Percentiles rank a stretch among this genome's conserved stretches.
phyloP scores from a whole-genome alignment of 805 yeast species.

The Lipomyces sp. region DNA sequence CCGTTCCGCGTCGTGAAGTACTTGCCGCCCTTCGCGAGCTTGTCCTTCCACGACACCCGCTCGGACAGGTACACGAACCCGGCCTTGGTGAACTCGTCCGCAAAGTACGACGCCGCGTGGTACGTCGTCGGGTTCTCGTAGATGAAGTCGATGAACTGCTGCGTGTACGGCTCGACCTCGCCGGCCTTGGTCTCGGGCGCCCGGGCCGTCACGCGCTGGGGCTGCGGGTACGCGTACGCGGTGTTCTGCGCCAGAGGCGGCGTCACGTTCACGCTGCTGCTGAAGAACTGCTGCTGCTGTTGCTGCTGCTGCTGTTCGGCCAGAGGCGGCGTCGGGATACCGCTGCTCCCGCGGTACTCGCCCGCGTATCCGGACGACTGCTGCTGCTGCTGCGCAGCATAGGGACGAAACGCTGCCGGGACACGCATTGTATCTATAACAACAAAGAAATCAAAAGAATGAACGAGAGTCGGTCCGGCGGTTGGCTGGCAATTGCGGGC shows the following conservation, averaged over 20 bases:
- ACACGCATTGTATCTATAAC: slow-evolving; percentile 9
- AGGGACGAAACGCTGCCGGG: background rate
- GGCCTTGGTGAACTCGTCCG: slow-evolving; percentile 46
- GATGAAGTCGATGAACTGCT: slow-evolving; percentile 25
- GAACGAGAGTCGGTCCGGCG: too few relatives aligned
- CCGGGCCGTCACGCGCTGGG: slow-evolving; percentile 14
- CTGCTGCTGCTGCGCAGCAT: too few relatives aligned
- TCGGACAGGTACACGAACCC: slow-evolving; percentile 70
- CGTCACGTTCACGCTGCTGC: slow-evolving; percentile 4
- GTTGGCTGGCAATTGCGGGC: too few relatives aligned
- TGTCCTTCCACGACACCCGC: slow-evolving; percentile 52
- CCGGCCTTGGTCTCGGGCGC: slow-evolving; percentile 1
- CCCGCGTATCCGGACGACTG: background rate
- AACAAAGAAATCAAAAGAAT: background rate
- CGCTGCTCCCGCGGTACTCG: background rate
- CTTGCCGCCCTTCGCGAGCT: slow-evolving; percentile 47
- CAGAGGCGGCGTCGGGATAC: background rate
- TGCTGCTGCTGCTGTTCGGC: background rate
- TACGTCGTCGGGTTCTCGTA: slow-evolving; percentile 43
- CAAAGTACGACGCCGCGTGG: slow-evolving; percentile 75
- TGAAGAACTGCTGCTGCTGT: slow-evolving; percentile 11
- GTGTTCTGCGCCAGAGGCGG: background rate
- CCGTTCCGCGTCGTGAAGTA: slow-evolving; percentile 70
- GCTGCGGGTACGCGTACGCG: slow-evolving; percentile 14
- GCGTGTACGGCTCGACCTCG: slow-evolving; percentile 23